phyloP scores from a whole-genome alignment of 2,329 filamentous ascomycete genomes.

The Lasiodiplodia gonubiensis region DNA sequence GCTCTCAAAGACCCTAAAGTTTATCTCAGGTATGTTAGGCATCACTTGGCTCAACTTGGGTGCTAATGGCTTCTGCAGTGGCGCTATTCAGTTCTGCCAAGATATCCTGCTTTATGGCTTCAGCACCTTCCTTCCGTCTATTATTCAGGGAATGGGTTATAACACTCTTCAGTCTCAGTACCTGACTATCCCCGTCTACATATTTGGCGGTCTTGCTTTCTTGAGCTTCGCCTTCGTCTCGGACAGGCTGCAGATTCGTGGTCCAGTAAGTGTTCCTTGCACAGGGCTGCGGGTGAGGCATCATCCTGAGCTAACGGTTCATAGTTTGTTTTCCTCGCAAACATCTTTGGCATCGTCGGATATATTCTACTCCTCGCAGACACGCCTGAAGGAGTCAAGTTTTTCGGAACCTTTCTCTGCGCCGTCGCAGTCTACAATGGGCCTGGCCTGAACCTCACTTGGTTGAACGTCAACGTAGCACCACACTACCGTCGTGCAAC shows the following conservation, averaged over 20 bases:
- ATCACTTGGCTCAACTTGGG: neutral
- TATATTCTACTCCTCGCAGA: slow-evolving; percentile 33
- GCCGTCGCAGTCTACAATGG: slow-evolving; percentile 37
- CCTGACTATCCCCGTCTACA: slow-evolving; percentile 63
- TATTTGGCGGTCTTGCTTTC: slow-evolving; percentile 56
- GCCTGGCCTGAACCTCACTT: slow-evolving; percentile 54
- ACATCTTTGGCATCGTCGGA: slow-evolving; percentile 33
- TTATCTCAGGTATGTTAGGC: slow-evolving; percentile 42
- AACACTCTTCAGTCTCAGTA: slow-evolving; percentile 58
- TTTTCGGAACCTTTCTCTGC: slow-evolving; percentile 36
- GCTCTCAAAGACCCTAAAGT: slow-evolving; percentile 59
- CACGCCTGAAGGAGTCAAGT: slow-evolving; percentile 31
- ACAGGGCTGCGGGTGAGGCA: neutral
- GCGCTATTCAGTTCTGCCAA: slow-evolving; percentile 58
- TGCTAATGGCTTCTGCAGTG: slow-evolving; percentile 36
- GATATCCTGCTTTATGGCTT: slow-evolving; percentile 63
- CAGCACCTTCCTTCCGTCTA: slow-evolving; percentile 63
- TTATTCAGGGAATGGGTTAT: slow-evolving; percentile 60
- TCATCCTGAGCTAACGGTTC: neutral
- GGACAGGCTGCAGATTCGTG: slow-evolving; percentile 46
- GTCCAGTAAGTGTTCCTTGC: slow-evolving; percentile 24
- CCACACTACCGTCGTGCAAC: slow-evolving; percentile 57
- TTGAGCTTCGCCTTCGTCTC: slow-evolving; percentile 54
- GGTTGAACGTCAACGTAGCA: slow-evolving; percentile 57
- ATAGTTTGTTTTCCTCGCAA: slow-evolving; percentile 31